Evolutionary conservation across 2,329 filamentous ascomycete species (phyloP), one percentile per base, ranked within the genome.

Genomic region (Xenoacremonium recifei): DNA sequence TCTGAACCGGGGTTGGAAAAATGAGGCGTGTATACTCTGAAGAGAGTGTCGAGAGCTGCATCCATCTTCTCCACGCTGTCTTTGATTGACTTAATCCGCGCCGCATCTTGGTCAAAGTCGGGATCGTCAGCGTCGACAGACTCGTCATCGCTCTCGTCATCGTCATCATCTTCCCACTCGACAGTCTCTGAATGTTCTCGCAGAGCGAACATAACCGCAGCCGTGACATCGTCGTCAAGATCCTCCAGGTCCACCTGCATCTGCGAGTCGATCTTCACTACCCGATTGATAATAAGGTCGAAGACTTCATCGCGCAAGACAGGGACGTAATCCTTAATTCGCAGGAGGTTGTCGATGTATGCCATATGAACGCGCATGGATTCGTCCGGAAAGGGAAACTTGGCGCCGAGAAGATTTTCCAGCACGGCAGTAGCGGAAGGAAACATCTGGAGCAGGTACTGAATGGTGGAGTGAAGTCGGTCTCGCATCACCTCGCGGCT

Each of bases 191-290:
- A 18, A 43, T 53, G 47, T 47, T 54, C 46, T 56, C 63, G 61
- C 29, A 71, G 50, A 15, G 66, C 79, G 60, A 75, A 73, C 37
- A 87, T 75, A 15, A 92, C 79, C 39, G 83, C 81, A 18, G 90
- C 82, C 40, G 89, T 87, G 9, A 89, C 76, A 41, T 95, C 88
- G 49, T 97, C 92, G 48, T 96, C 92, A 47, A 96, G 71, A 55
- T 97, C 91, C 49, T 97, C 90, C 57, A 97, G 72, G 58, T 97
- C 91, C 37, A 91, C 80, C 66, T 96, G 92, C 65, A 97, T 93
- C 61, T 96, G 88, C 1, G 95, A 89, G 61, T 99, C 93, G 44
- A 97, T 88, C 66, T 93, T 93, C 58, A 97, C 89, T 6, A 97
- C 76, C 48, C 88, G 84, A 54, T 92, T 87, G 31, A 90, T 85